phyloP scores from a whole-genome alignment of 345 rosid genomes.

The Cochlearia excelsa region DNA sequence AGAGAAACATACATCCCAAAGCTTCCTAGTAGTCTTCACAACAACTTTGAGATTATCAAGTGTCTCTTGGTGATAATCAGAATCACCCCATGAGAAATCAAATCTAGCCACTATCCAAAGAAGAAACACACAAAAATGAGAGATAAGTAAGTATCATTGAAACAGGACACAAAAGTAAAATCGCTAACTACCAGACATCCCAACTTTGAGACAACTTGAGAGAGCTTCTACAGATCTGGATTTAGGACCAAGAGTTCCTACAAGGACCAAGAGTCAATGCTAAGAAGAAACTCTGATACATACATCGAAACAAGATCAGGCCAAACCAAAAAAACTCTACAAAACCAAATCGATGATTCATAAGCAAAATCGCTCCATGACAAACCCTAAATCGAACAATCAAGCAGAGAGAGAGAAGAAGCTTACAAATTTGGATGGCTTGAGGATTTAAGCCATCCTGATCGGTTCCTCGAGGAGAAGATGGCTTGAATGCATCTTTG shows the following conservation, averaged over 20 bases:
- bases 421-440: conserved; percentile 84
- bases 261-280: conserved; percentile 59
- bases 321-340: no score
- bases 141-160: background rate
- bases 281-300: conserved; percentile 51
- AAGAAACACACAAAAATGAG: background rate
- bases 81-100: no score
- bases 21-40: conserved; percentile 74
- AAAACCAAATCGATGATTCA: no score
- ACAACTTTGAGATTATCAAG: conserved; percentile 45
- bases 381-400: no score
- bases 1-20: conserved; percentile 63
- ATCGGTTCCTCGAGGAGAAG: conserved; percentile 97
- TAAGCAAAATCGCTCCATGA: background rate
- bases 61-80: no score
- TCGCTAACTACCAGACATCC: conserved; percentile 69
- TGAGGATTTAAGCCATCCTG: conserved; percentile 96
- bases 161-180: background rate
- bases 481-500: conserved; percentile 30
- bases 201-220: conserved; percentile 77
- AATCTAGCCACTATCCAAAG: background rate
- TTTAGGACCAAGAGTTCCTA: conserved; percentile 84
- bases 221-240: conserved; percentile 74
- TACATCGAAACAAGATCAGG: no score
- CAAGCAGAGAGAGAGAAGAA: background rate